These are phyloP conservation scores for Ambrosia artemisiifolia DNA, from an alignment of 129 eudicot species.

Conservation along the genomic window DNA sequence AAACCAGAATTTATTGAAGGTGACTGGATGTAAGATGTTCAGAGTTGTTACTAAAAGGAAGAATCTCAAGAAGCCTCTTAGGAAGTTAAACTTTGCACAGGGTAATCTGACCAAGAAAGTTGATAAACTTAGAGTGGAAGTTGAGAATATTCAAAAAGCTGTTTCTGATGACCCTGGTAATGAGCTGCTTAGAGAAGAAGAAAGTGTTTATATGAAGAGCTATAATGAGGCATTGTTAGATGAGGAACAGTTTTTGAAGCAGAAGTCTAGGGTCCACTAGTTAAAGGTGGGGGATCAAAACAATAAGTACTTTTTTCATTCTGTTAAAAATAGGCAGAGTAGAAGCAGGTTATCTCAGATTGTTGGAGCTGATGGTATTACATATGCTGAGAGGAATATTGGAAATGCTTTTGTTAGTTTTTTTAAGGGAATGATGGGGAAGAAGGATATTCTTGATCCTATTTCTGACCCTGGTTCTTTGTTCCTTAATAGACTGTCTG, in stretches of 20 bases:
- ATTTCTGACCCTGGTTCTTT: background rate
- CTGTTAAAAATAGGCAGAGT: background rate
- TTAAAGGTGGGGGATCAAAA: background rate
- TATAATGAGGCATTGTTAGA: background rate
- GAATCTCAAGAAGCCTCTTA: background rate
- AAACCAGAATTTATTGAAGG: background rate
- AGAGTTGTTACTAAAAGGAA: background rate
- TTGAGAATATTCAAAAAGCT: background rate
- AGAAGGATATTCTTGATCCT: background rate
- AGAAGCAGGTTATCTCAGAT: background rate
- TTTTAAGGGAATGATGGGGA: background rate
- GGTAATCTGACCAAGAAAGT: background rate
- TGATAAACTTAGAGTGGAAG: background rate
- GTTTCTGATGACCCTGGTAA: background rate
- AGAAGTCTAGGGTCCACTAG: background rate
- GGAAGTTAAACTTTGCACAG: background rate
- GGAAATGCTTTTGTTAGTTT: too few species aligned
- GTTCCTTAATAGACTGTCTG: background rate
- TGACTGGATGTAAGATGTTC: background rate
- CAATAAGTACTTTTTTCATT: background rate
- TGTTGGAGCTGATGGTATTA: rapidly evolving
- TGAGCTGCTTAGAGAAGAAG: rapidly evolving
- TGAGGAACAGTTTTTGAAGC: background rate
- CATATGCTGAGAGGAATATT: too few species aligned
- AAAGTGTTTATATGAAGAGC: rapidly evolving